Evolutionary conservation across 1,284 basidiomycete genomes (phyloP), one percentile per base, ranked within the genome.

Genomic region (Schizophyllum commune): DNA sequence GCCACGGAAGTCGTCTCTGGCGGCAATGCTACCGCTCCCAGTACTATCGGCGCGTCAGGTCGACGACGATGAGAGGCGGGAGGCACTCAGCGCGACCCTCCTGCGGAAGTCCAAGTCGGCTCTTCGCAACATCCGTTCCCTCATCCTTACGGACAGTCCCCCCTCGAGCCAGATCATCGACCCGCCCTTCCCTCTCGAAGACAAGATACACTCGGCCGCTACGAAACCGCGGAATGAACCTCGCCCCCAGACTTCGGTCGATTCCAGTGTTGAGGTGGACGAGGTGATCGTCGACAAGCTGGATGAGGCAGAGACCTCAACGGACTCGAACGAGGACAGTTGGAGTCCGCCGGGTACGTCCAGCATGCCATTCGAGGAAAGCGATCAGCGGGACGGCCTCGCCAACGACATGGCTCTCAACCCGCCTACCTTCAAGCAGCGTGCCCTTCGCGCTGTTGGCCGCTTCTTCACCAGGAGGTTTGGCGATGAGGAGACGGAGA

Each of bases 271-370:
- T 32, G 71, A 77, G 57, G 82, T 89, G 1, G 80, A 91, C 69
- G 80, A 86, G 72, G 81, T 89, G 17, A 82, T 90, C n/a, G 86
- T 90, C 17, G 88, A 90, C 39, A 47, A 47, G 39, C 17, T 47
- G 39, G 13, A 47, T 17, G 39, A 47, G 9, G 9, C 39, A 17
- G 39, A 47, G 13, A 47, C 39, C 39, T 47, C 39, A 2, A 47
- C 39, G 39, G 39, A 47, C 8, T 47, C 39, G 3, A 17, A 17
- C 8, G 39, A 47, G 9, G 39, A 47, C 17, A 47, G 39, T 47
- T 47, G 39, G 39, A 47, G 13, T 17, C 39, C 39, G 39, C 39
- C 39, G 17, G 39, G 39, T 3, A 47, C 39, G 8, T 47, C 39
- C 8, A 47, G 39, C 17, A 11, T 47, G 39, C 39, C 39, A 3